A percentile compares a stretch with the other conserved stretches of the same genome.
Conservation (phyloP, 225 moss, liverwort and hornwort species). For the Takakia lepidozioides region DNA sequence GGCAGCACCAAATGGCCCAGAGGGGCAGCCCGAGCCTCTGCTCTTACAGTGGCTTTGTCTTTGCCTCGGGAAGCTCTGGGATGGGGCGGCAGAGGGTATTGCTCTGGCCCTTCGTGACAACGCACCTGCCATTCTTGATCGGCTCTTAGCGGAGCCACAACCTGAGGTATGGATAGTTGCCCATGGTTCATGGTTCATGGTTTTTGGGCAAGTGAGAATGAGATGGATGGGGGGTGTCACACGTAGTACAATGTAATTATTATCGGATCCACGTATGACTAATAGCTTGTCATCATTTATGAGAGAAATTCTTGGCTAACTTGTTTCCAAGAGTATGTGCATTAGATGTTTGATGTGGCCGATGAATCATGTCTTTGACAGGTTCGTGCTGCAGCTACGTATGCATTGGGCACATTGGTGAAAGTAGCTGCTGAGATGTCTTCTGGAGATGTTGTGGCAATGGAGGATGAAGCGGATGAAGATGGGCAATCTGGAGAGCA, state of each 20-base stretch:
- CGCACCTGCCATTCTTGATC: slow-evolving; percentile 59
- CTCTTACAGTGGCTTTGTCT: slow-evolving; percentile 94
- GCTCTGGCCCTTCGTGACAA: slow-evolving; percentile 53
- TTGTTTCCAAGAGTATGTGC: too few species aligned
- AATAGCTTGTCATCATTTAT: too few species aligned
- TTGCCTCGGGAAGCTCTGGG: slow-evolving; percentile 95
- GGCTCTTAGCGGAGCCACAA: slow-evolving; percentile 75
- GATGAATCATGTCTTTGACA: too few species aligned
- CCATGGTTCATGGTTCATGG: too few species aligned
- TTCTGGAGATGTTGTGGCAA: slow-evolving; percentile 13
- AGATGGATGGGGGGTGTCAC: too few species aligned
- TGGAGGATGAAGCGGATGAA: slow-evolving; percentile 71
- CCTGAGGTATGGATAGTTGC: slow-evolving; percentile 89
- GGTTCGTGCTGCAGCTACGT: slow-evolving; percentile 95
- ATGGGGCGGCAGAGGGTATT: slow-evolving; percentile 64
- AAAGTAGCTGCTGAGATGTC: slow-evolving; percentile 36
- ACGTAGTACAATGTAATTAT: too few species aligned
- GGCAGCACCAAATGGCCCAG: slow-evolving; percentile 35
- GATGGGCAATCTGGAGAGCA: slow-evolving; percentile 57
- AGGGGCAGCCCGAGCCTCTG: slow-evolving; percentile 64
- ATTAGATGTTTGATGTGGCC: too few species aligned
- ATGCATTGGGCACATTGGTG: slow-evolving; percentile 79
- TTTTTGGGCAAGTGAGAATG: too few species aligned
- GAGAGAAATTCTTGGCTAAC: too few species aligned
- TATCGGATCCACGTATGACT: too few species aligned